Evolutionary conservation across 306 rosid species (phyloP).

Genomic region (Cucurbita ficifolia): DNA sequence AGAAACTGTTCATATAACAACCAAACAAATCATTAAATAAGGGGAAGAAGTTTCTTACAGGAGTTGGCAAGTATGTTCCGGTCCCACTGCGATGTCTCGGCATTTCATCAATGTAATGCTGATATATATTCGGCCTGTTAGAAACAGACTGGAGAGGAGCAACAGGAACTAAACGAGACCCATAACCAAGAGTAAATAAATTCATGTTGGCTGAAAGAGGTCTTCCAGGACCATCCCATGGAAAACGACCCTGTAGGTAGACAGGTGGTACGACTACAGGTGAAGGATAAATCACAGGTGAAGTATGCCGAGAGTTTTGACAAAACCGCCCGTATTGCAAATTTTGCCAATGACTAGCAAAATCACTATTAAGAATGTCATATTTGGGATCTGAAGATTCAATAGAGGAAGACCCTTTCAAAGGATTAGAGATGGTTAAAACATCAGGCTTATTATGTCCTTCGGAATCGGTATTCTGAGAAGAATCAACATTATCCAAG

Average conservation of each 20-base stretch:
- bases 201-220: slow-evolving; percentile 55
- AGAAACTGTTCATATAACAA: neutral
- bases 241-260: slow-evolving; percentile 66
- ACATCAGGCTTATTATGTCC: slow-evolving; percentile 42
- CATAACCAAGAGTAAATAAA: slow-evolving; percentile 39
- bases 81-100: slow-evolving; percentile 90
- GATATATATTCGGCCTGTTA: slow-evolving; percentile 61
- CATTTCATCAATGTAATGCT: slow-evolving; percentile 57
- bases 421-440: slow-evolving; percentile 29
- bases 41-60: slow-evolving; percentile 48
- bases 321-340: slow-evolving; percentile 67
- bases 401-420: slow-evolving; percentile 27
- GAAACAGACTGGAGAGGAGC: slow-evolving; percentile 60
- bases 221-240: slow-evolving; percentile 96
- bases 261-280: slow-evolving; percentile 57
- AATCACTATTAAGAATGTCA: slow-evolving; percentile 83
- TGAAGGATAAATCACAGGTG: slow-evolving; percentile 42
- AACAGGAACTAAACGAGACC: slow-evolving; percentile 63
- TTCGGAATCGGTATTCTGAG: slow-evolving; percentile 51
- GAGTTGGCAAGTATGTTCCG: slow-evolving; percentile 90
- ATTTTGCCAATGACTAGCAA: slow-evolving; percentile 69
- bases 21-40: neutral
- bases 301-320: slow-evolving; percentile 37
- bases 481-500: slow-evolving; percentile 44
- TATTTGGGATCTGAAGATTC: slow-evolving; percentile 38